Base-by-base conservation (phyloP, 225 moss, liverwort and hornwort species). In the Marchantia polymorpha region DNA sequence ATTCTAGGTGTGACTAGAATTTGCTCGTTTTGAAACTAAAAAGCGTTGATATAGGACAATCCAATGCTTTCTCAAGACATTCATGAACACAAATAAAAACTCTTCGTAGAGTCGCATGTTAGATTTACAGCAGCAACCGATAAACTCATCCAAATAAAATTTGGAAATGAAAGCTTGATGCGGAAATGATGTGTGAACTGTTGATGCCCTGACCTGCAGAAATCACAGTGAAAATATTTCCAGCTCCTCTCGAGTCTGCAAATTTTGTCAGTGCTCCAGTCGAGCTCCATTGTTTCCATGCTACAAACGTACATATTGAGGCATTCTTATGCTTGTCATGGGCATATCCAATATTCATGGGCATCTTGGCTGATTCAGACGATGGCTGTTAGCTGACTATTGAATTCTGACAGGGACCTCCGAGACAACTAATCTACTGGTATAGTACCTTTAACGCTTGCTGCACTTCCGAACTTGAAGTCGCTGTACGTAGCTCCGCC, bases 391-490 rank as follows among this genome's bases (percentile, higher is more conserved):
- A 39, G 3, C 39, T 39, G 39, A 39, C 39, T 39, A 39, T 39
- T 39, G 39, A 39, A 39, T 39, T 39, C 39, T 74, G 13, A 53
- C 75, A 78, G 78, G 51, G 78, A 78, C 27, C 67, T 78, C 53
- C 68, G 78, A 47, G 54, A 68, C 25, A 78, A 78, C 29, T 68
- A 14, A 20, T 69, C 69, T 52, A 67, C n/a, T 23, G 78, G 78
- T 8, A 52, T 20, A 6, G 16, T 78, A 52, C 78, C 78, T 52
- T 25, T 12, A 19, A 19, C 29, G 52, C 51, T 78, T 23, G 78
- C 78, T 10, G 9, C 1, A 27, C 78, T 78, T 68, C 16, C 65
- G 20, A 65, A 50, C 11, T 49, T 78, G 6, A 29, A 78, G 65
- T 2, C 23, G 16, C 9, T 64, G 77, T 77, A 77, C 27, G 77